A percentile compares a stretch with the other conserved stretches of the same genome.
phyloP scores from a whole-genome alignment of 768 basidiomycete species.

The Macrolepiota albuminosa region DNA sequence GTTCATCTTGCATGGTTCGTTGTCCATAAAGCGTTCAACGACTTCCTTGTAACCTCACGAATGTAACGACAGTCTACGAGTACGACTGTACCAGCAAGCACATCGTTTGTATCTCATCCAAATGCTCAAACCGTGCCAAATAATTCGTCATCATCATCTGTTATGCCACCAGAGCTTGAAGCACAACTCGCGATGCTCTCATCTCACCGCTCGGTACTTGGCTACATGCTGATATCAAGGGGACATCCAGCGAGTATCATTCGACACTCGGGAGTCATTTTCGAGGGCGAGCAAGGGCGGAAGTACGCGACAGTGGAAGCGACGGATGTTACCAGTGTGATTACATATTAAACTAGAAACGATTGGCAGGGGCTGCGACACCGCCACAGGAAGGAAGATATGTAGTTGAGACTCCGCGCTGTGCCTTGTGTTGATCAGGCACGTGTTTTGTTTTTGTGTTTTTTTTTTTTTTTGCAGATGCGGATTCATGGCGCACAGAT shows the following conservation, averaged over 20 bases:
- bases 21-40: background rate
- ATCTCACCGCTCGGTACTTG: conserved; percentile 79
- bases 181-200: conserved; percentile 69
- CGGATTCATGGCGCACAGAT: too few relatives aligned
- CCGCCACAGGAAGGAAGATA: too few relatives aligned
- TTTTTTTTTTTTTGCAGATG: too few relatives aligned
- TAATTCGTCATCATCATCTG: conserved; percentile 19
- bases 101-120: conserved; percentile 26
- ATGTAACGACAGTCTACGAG: background rate
- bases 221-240: conserved; percentile 80
- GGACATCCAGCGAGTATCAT: conserved; percentile 74
- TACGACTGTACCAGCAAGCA: conserved; percentile 17
- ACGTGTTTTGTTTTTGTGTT: too few relatives aligned
- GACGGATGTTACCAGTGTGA: too few relatives aligned
- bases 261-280: conserved; percentile 77
- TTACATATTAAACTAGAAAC: too few relatives aligned
- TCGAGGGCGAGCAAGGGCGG: conserved; percentile 79
- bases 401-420: too few relatives aligned
- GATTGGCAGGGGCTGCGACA: too few relatives aligned
- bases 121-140: conserved; percentile 8
- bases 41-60: background rate
- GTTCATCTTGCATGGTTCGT: conserved; percentile 7
- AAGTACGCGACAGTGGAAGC: conserved; percentile 70
- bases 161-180: conserved; percentile 76
- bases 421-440: too few relatives aligned